Percentiles rank a stretch among this genome's conserved stretches.
These are phyloP conservation scores for Asterochloris erici DNA, from an alignment of 139 green algal genomes.

Conservation along the genomic window DNA sequence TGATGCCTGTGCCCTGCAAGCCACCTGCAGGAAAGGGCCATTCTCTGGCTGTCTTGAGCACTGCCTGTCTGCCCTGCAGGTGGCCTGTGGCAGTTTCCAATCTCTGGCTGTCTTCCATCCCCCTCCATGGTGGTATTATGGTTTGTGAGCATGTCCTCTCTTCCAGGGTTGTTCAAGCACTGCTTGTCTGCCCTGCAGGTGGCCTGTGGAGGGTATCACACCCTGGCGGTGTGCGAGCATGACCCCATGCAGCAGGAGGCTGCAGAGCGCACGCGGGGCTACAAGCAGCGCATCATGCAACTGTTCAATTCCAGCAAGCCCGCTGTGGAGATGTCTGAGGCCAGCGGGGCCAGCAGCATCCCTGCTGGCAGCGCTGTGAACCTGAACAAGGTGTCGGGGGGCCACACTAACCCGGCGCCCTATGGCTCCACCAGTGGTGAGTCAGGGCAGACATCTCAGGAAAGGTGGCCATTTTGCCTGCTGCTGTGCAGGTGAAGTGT, in stretches of 20 bases:
- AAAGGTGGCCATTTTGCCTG: no score
- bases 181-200: constrained; percentile 38
- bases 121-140: neutral
- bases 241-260: constrained; percentile 27
- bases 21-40: no score
- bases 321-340: constrained; percentile 11
- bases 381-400: constrained; percentile 9
- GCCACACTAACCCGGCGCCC: neutral
- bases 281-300: constrained; percentile 17
- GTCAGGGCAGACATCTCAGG: no score
- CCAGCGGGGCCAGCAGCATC: constrained; percentile 4
- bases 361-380: constrained; percentile 1
- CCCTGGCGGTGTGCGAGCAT: constrained; percentile 64
- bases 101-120: constrained; percentile 48
- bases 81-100: constrained; percentile 39
- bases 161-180: neutral
- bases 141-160: neutral
- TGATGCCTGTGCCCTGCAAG: no score
- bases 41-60: neutral
- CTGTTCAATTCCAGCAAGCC: constrained; percentile 13
- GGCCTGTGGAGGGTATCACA: constrained; percentile 56
- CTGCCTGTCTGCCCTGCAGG: constrained; percentile 21
- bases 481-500: no score
- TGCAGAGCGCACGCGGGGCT: constrained; percentile 29
- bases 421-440: constrained; percentile 9